Evolutionary conservation across 352 stramenopile genomes (phyloP), one percentile per base, ranked within the genome.

Genomic region (Pythium pyrilobum): DNA sequence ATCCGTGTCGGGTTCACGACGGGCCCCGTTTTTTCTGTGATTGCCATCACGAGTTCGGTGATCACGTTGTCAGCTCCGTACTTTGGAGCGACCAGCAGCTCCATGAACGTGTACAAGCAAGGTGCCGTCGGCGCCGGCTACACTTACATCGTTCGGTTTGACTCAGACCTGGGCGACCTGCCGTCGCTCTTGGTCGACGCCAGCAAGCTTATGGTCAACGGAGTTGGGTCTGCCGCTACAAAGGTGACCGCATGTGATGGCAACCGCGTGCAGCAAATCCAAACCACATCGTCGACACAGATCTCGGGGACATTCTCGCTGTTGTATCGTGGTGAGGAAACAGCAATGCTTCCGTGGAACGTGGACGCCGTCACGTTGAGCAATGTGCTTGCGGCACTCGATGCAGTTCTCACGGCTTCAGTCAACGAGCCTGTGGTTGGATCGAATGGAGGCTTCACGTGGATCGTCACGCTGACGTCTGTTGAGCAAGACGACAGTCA

Each of bases 41-140:
- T 72, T 4, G 69, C 66, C 13, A 91, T 96, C 31, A 72, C 69
- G 11, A 32, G 67, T 2, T 71, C 75, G 12, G 64, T 54, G 2
- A 89, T 98, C 20, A 92, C 75, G 18, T 70, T 98, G 15, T 97
- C 92, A 11, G 85, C 73, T 1, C 79, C 85, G 27, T 98, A 96
- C 57, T 66, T 85, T 21, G 87, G 85, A 3, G 39, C 54, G 0
- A 83, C 85, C 1, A 64, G 64, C 25, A 43, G 55, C 7, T 56
- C 67, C 6, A 66, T 77, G 7, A 76, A 72, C 7, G 67, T 98
- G 25, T 98, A 89, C 72, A 90, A 93, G 45, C 89, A 97, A 40
- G 67, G 57, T 12, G 48, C 67, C 5, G 48, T 71, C 8, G 60
- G 63, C 3, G 60, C 66, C 2, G 81, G 70, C 1, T 91, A 76